Evolutionary conservation across 2,329 filamentous ascomycete genomes (phyloP), one percentile per base, ranked within the genome.

Genomic region (Ophioceras dolichostomum): DNA sequence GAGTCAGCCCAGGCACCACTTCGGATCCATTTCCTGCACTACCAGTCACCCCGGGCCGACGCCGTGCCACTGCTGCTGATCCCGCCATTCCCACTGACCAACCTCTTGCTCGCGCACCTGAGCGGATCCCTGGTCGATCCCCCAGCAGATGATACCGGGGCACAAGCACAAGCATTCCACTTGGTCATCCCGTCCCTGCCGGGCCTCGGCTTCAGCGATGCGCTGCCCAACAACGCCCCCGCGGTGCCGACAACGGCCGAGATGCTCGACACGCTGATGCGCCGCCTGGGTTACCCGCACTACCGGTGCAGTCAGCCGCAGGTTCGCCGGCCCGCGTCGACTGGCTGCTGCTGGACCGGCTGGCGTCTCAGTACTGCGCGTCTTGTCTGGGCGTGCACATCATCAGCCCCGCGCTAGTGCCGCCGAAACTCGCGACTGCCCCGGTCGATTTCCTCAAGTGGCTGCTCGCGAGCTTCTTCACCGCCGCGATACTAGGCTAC

Each of bases 191-290:
- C 79, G 1, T 75, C 73, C 31, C 64, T 83, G 16, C 77, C 79
- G 0, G 78, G 77, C 0, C 60, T 79, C 32, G 78, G 76, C 13
- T 83, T 83, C 49, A 80, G 76, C 51, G 76, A 82, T 51, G 61
- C 75, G 2, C 61, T 78, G 28, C 59, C 63, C 1, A 61, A 62
- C 38, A 65, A 67, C 34, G 56, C 56, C 7, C 60, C 67, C 48
- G 63, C 67, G n/a, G 54, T 75, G 39, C 50, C 60, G 5, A 59
- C 65, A 10, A 73, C 73, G 1, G 76, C 73, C 1, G 61, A 64
- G 2, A 54, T 78, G 10, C 64, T 81, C 37, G 59, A 78, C 47
- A 54, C 48, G 1, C 49, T 83, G 38, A 83, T 83, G 79, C 54
- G 54, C 35, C 62, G 69, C 20, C 56, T 83, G 6, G 68, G 65